phyloP scores from a whole-genome alignment of 768 basidiomycete genomes.

The Agaricus blazei region DNA sequence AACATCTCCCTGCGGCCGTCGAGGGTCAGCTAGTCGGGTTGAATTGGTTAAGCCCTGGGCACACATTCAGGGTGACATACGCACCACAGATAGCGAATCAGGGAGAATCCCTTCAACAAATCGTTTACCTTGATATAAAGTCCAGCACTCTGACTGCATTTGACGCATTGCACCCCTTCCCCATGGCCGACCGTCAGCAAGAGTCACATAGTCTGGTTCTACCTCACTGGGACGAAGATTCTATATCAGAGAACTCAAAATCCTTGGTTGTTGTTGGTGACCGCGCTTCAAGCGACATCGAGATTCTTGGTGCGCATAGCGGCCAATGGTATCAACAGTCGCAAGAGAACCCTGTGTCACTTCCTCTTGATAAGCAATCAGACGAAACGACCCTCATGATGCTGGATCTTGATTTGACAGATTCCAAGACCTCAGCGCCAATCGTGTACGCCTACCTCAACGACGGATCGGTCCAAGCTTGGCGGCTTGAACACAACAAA shows the following conservation, averaged over 20 bases:
- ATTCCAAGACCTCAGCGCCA: slow-evolving; percentile 37
- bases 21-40: slow-evolving; percentile 45
- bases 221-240: slow-evolving; percentile 44
- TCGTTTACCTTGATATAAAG: slow-evolving; percentile 39
- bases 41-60: slow-evolving; percentile 63
- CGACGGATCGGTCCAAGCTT: slow-evolving; percentile 73
- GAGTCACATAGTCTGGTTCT: slow-evolving; percentile 32
- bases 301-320: slow-evolving; percentile 36
- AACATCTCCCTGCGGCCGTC: slow-evolving; percentile 55
- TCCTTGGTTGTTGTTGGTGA: slow-evolving; percentile 43
- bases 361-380: slow-evolving; percentile 65
- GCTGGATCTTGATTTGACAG: slow-evolving; percentile 63
- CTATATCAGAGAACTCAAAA: slow-evolving; percentile 30
- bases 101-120: slow-evolving; percentile 34
- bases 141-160: slow-evolving; percentile 32
- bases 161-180: slow-evolving; percentile 37
- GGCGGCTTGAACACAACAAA: slow-evolving; percentile 60
- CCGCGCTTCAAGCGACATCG: slow-evolving; percentile 40
- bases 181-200: slow-evolving; percentile 32
- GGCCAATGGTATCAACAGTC: slow-evolving; percentile 44
- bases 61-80: slow-evolving; percentile 66
- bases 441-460: slow-evolving; percentile 73
- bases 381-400: slow-evolving; percentile 68
- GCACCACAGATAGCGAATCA: slow-evolving; percentile 28
- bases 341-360: slow-evolving; percentile 47